Base-by-base conservation (phyloP, 345 rosid genomes). In the Draba incana region DNA sequence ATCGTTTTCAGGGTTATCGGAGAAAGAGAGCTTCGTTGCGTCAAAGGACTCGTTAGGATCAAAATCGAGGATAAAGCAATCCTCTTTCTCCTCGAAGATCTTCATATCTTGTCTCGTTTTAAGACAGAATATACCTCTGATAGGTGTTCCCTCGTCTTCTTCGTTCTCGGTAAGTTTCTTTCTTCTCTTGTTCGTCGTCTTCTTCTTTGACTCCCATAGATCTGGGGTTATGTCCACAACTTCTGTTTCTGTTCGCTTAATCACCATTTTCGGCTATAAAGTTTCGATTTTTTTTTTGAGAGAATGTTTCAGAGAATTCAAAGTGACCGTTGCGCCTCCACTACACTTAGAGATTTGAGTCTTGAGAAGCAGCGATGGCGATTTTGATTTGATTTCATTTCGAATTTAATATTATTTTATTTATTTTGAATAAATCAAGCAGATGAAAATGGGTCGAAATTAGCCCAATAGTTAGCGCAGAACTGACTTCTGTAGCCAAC, bases 21-120 rank as follows among this genome's bases (percentile, higher is more conserved):
- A 56, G 39, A 61, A 53, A 9, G 69, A 44, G 63, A 10, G 47
- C 7, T 52, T 52, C n/a, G 3, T 4, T 4, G 14, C 20, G 24
- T 72, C 71, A 28, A 57, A 72, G 1, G 84, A 60, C 2, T 82
- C 85, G 31, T 44, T 70, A 4, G 90, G 90, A 70, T 87, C 79
- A 50, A 84, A 89, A 68, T 83, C 87, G 23, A 84, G 84, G 33
- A 85, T 81, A 28, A 84, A 81, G 53, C 89, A 85, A 48, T 82
- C 91, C 30, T 85, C 83, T 11, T 6, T 63, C 33, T 80, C 77
- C 13, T 88, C 89, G 27, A 76, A 27, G 4, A 49, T 63, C 46
- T 64, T 70, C 64, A 79, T 23, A 54, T 82, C 80, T 3, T 14
- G 15, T 45, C 59, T 73, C 4, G 4, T 62, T 35, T 72, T 83